Evolutionary conservation across 177 flowering plant genomes (phyloP), one percentile per base, ranked within the genome.

Genomic region (Vitis hybrid): DNA sequence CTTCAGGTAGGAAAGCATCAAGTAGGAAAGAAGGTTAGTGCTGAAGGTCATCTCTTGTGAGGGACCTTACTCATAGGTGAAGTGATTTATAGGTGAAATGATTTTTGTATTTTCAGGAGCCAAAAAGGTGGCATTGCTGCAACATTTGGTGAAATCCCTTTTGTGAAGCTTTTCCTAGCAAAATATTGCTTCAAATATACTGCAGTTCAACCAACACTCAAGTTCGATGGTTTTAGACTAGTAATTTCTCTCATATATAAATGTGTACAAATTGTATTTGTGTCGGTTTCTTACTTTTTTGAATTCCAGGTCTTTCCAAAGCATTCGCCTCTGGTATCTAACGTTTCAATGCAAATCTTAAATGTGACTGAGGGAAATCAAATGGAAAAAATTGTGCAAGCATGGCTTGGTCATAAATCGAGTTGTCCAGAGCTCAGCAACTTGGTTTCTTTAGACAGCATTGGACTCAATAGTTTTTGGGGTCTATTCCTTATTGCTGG

Each of bases 191-290:
- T 66, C 11, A 75, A 72, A 48, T 89, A 79, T 68, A 80, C 60
- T 9, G 77, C 78, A 51, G 73, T 70, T 9, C 86, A 82, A 45
- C 88, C 88, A 0, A 76, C 72, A 0, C 76, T 75, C 67, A 73
- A 62, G 62, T 79, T 80, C 1, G 83, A 23, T 6, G 91, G 94
- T 1, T 78, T 85, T 55, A 88, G 89, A 6, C 86, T 85, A 76
- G 93, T 87, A 66, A 79, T 23, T 82, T 73, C 3, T 23, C 26
- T 23, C 26, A 23, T 0, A 23, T 23, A 23, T 23, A 23, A 23
- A 23, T 23, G 26, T 23, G 26, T 23, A 23, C 3, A 23, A 23
- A 23, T 23, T 23, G 26, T 23, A 0, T 23, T 23, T 23, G 26
- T 2, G 26, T 23, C 26, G 26, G 26, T 23, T 23, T 23, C 26